phyloP scores from a whole-genome alignment of 805 yeast genomes.

The Candida takata region DNA sequence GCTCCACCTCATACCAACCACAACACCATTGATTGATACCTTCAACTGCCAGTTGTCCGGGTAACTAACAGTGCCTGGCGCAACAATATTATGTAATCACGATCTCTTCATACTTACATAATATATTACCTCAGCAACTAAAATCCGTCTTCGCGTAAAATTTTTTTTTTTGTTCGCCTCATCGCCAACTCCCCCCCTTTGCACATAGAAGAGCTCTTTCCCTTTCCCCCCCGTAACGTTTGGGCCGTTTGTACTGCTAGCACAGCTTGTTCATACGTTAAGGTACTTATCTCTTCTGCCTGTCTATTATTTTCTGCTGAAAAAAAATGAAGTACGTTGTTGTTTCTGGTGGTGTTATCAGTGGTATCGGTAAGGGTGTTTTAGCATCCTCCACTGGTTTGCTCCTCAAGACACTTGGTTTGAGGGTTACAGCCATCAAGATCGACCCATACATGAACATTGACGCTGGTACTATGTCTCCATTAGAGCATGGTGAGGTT shows the following conservation, averaged over 20 bases:
- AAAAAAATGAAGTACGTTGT: slow-evolving; percentile 90
- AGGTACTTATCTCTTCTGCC: too few relatives aligned
- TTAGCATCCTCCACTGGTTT: slow-evolving; percentile 96
- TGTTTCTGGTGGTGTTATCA: slow-evolving; percentile 98
- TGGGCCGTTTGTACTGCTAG: slow-evolving; percentile 2
- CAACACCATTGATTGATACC: too few relatives aligned
- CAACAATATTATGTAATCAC: too few relatives aligned
- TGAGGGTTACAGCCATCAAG: slow-evolving; percentile 93
- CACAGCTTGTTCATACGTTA: not conserved
- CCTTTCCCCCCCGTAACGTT: slow-evolving; percentile 12
- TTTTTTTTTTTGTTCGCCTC: not conserved
- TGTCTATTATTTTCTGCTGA: not conserved
- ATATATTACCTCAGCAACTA: too few relatives aligned
- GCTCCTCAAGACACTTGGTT: slow-evolving; percentile 85
- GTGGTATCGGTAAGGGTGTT: slow-evolving; percentile 99
- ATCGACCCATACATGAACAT: slow-evolving; percentile 99
- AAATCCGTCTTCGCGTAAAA: too few relatives aligned
- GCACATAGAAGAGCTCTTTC: not conserved
- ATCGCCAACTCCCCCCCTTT: not conserved
- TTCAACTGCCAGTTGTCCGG: too few relatives aligned
- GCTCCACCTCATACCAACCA: too few relatives aligned
- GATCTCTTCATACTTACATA: too few relatives aligned
- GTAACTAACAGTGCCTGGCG: too few relatives aligned
- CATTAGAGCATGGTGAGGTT: slow-evolving; percentile 98
- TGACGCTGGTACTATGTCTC: slow-evolving; percentile 99